Percentiles rank a stretch among this genome's conserved stretches.
These are phyloP conservation scores for Nemophila menziesii DNA, from an alignment of 257 asterid genomes.

Conservation along the genomic window DNA sequence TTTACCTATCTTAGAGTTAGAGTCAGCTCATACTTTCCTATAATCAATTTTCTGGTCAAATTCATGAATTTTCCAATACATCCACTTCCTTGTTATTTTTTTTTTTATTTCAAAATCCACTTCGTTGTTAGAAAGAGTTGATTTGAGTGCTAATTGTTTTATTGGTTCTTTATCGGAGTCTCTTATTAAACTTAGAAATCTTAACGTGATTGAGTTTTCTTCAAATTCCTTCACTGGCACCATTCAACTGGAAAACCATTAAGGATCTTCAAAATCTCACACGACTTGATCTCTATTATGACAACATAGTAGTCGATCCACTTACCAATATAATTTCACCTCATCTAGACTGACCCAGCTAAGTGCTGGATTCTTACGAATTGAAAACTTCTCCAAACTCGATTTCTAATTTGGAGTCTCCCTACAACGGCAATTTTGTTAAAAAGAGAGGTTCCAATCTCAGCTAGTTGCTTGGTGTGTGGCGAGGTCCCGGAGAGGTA, in stretches of 20 bases:
- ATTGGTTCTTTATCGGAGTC: conserved; percentile 12
- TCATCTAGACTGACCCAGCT: conserved; percentile 8
- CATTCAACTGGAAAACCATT: conserved; percentile 1
- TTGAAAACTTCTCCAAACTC: conserved; percentile 22
- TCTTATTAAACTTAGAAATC: conserved; percentile 5
- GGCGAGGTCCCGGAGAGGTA: no score
- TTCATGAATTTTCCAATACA: conserved; percentile 12
- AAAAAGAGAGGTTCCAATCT: no score
- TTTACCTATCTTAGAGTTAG: conserved; percentile 12
- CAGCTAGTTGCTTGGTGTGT: no score
- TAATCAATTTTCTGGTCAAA: conserved; percentile 32
- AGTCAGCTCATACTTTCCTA: no score
- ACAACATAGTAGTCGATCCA: conserved; percentile 12
- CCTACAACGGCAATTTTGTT: no score
- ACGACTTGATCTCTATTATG: conserved; percentile 5
- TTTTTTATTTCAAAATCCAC: no score
- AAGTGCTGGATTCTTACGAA: conserved; percentile 28
- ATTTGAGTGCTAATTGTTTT: conserved; percentile 22
- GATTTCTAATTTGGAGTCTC: no score
- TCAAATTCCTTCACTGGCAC: conserved; percentile 8
- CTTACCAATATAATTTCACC: background rate
- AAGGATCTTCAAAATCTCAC: background rate
- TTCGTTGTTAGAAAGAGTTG: conserved; percentile 26
- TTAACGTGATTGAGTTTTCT: background rate
- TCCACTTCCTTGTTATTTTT: conserved; percentile 15